A percentile compares a stretch with the other conserved stretches of the same genome.
These are phyloP conservation scores for Clarireedia homoeocarpa DNA, from an alignment of 2,329 filamentous ascomycete genomes.

Conservation along the genomic window DNA sequence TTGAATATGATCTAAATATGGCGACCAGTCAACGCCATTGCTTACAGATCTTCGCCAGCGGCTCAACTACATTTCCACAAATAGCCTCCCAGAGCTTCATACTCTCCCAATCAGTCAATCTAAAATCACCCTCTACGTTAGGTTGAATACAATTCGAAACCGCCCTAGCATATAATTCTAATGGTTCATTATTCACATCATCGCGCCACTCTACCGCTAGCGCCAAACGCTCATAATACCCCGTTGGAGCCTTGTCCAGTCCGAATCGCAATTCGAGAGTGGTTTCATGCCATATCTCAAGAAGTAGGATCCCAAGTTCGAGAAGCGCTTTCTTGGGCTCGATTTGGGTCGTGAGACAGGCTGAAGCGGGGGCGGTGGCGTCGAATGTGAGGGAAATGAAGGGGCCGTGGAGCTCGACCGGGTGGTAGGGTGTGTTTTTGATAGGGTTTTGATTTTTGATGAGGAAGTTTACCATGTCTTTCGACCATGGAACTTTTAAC, in stretches of 20 bases:
- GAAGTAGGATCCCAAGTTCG: neutral
- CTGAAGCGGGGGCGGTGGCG: neutral
- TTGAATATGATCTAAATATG: no score
- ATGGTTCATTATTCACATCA: neutral
- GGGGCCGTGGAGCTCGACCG: neutral
- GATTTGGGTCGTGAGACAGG: neutral
- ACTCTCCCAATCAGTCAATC: no score
- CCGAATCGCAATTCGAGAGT: neutral
- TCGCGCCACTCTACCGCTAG: neutral
- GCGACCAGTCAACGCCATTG: no score
- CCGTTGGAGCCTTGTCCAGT: neutral
- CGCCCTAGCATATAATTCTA: neutral
- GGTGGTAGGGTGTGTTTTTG: neutral
- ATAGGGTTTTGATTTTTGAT: neutral
- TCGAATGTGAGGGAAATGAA: neutral
- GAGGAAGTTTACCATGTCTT: neutral
- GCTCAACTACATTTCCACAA: no score
- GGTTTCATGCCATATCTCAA: neutral
- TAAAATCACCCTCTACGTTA: no score
- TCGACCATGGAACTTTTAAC: neutral
- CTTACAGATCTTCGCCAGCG: no score
- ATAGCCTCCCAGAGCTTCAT: no score
- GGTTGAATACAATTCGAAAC: neutral
- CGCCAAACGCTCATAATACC: neutral
- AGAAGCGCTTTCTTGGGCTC: neutral